These are phyloP conservation scores for Camellia japonica DNA, from an alignment of 148 eudicot genomes.

Conservation along the genomic window DNA sequence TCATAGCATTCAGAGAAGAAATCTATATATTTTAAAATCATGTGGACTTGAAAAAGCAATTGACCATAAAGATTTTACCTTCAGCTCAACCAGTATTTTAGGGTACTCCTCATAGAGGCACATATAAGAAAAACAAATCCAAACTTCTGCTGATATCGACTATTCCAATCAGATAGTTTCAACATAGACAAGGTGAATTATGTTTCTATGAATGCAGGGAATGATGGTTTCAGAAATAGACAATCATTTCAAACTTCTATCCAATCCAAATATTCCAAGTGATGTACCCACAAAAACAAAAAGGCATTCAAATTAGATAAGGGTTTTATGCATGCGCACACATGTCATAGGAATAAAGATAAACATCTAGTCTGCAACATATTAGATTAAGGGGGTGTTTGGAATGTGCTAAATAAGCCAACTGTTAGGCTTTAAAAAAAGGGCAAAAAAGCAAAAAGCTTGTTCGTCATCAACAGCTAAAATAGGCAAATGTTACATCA, in stretches of 20 bases:
- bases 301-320: too few species aligned
- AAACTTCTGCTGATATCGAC: conserved; percentile 63
- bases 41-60: neutral
- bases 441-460: too few species aligned
- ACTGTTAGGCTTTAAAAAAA: too few species aligned
- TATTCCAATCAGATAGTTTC: conserved; percentile 86
- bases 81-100: conserved; percentile 78
- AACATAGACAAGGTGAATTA: conserved; percentile 20
- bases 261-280: neutral
- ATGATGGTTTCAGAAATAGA: neutral
- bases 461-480: too few species aligned
- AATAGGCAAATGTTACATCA: too few species aligned
- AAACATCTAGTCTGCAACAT: too few species aligned
- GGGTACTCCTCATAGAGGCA: conserved; percentile 85
- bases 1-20: neutral
- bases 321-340: too few species aligned
- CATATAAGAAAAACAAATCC: conserved; percentile 86
- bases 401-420: too few species aligned
- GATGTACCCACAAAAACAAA: neutral
- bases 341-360: too few species aligned
- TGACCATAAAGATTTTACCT: conserved; percentile 42
- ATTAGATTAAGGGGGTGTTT: too few species aligned
- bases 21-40: neutral
- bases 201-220: neutral
- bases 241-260: neutral